A percentile compares a stretch with the other conserved stretches of the same genome.
Conservation (phyloP, 805 yeast species). For the Candida michaelii region DNA sequence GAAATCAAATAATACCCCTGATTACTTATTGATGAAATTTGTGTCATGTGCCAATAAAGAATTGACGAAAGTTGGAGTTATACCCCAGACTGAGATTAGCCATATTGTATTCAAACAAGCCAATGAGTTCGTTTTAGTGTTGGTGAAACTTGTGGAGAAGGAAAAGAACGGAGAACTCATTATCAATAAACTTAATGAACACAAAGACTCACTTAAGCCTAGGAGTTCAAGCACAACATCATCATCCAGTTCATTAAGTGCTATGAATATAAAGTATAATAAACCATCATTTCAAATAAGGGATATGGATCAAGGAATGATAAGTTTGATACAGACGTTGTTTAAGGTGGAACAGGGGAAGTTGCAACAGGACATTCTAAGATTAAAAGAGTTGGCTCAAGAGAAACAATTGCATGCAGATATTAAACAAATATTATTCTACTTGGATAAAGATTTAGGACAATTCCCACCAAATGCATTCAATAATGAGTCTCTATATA, state of each 20-base stretch:
- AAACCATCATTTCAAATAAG: conserved; percentile 53
- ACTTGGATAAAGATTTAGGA: conserved; percentile 41
- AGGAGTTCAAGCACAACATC: conserved; percentile 5
- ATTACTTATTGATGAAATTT: conserved; percentile 52
- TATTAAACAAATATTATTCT: conserved; percentile 31
- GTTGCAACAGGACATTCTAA: conserved; percentile 55
- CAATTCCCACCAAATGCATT: conserved; percentile 32
- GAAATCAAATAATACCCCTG: conserved; percentile 32
- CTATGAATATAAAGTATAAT: conserved; percentile 21
- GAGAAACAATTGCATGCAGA: conserved; percentile 41
- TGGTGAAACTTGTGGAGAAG: conserved; percentile 35
- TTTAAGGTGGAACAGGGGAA: conserved; percentile 48
- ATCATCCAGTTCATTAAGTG: background rate
- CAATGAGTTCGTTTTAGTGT: conserved; percentile 33
- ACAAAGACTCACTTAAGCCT: conserved; percentile 38
- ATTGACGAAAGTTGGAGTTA: conserved; percentile 40
- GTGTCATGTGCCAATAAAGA: conserved; percentile 55
- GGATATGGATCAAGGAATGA: conserved; percentile 53
- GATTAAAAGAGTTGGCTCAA: conserved; percentile 39
- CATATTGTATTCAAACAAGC: conserved; percentile 38
- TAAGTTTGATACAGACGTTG: conserved; percentile 44
- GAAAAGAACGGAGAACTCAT: conserved; percentile 40
- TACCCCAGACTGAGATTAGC: conserved; percentile 29
- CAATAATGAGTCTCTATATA: conserved; percentile 21
- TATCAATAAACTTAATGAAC: conserved; percentile 44